phyloP scores from a whole-genome alignment of 2,329 filamentous ascomycete species.

The Exutisphaerella laricina region DNA sequence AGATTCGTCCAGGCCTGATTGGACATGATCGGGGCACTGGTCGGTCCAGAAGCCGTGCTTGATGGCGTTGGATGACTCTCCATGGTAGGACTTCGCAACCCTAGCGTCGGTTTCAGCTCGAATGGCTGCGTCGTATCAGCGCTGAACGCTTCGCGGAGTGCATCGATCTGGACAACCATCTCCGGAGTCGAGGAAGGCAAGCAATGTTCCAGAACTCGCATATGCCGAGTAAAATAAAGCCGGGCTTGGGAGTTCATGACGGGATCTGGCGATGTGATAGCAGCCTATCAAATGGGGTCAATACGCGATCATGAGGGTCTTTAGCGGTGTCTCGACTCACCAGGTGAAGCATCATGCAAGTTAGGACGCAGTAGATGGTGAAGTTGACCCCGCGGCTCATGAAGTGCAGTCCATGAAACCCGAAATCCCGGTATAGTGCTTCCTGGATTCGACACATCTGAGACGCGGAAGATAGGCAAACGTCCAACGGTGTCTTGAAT shows the following conservation, averaged over 20 bases:
- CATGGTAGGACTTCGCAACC: constrained; percentile 59
- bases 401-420: constrained; percentile 73
- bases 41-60: constrained; percentile 17
- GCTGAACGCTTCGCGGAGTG: constrained; percentile 84
- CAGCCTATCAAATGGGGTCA: constrained; percentile 58
- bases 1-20: constrained; percentile 20
- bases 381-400: constrained; percentile 96
- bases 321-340: constrained; percentile 50
- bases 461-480: constrained; percentile 81
- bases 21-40: constrained; percentile 7
- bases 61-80: constrained; percentile 30
- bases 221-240: constrained; percentile 86
- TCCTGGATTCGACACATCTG: constrained; percentile 82
- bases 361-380: constrained; percentile 85
- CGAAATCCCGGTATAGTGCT: constrained; percentile 68
- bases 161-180: constrained; percentile 83
- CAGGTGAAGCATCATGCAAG: constrained; percentile 87
- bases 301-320: too few species aligned
- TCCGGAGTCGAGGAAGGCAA: constrained; percentile 77
- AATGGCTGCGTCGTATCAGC: constrained; percentile 80
- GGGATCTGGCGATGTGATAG: constrained; percentile 86
- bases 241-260: constrained; percentile 78
- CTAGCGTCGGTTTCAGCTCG: constrained; percentile 76
- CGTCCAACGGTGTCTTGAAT: constrained; percentile 84
- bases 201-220: constrained; percentile 86